These are phyloP conservation scores for Gracilaria gracilis DNA, from an alignment of 23 red algal genomes.

Conservation along the genomic window DNA sequence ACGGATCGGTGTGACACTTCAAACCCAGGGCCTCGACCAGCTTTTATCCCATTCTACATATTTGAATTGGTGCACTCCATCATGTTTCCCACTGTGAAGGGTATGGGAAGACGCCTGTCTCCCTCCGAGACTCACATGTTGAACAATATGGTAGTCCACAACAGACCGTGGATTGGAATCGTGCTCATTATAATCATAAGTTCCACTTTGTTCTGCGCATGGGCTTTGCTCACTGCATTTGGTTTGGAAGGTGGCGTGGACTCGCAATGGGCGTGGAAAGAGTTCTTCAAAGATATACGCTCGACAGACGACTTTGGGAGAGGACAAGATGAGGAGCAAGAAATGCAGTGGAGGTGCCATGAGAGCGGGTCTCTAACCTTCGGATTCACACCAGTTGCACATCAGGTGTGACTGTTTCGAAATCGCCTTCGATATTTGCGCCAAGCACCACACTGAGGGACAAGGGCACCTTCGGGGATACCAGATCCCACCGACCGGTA, in stretches of 20 bases:
- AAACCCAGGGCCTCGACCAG: not conserved
- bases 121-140: not conserved
- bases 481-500: too few relatives aligned
- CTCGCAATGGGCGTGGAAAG: conserved; percentile 16
- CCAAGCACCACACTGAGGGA: too few relatives aligned
- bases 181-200: not conserved
- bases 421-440: too few relatives aligned
- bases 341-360: not conserved
- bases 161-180: conserved; percentile 4
- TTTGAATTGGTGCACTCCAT: not conserved
- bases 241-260: not conserved
- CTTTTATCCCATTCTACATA: not conserved
- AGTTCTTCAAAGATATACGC: not conserved
- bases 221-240: not conserved
- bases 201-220: not conserved
- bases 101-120: not conserved
- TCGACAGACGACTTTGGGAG: not conserved
- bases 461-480: too few relatives aligned
- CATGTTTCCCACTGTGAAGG: conserved; percentile 20
- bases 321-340: not conserved
- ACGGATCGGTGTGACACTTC: not conserved
- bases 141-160: not conserved
- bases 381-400: not conserved
- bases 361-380: not conserved
- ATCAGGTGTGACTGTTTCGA: too few relatives aligned